Percentiles rank a stretch among this genome's conserved stretches.
Conservation (phyloP, 805 yeast species). For the Zygotorulaspora florentina region DNA sequence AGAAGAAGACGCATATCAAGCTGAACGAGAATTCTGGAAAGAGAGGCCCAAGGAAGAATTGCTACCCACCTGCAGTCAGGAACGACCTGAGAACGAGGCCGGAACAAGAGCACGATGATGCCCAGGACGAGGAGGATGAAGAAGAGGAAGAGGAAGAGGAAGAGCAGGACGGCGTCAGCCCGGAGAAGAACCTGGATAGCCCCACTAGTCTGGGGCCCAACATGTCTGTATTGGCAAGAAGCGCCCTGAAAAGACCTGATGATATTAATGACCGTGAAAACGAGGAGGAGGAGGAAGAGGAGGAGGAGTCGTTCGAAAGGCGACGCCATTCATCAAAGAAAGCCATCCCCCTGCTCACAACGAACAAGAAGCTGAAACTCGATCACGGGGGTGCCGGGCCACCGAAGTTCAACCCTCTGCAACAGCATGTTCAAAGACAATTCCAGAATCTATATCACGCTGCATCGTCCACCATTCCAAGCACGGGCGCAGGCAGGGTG, state of each 20-base stretch:
- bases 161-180: slow-evolving; percentile 1
- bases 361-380: background rate
- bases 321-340: background rate
- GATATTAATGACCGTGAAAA: background rate
- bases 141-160: slow-evolving; percentile 8
- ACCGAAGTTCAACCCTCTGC: slow-evolving; percentile 23
- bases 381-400: slow-evolving; percentile 2
- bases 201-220: background rate
- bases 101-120: slow-evolving; percentile 12
- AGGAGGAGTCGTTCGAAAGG: background rate
- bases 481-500: background rate
- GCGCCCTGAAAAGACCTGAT: slow-evolving; percentile 1
- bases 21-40: slow-evolving; percentile 11
- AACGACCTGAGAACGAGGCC: slow-evolving; percentile 10
- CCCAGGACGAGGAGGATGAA: slow-evolving; percentile 12
- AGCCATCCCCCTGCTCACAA: slow-evolving; percentile 1
- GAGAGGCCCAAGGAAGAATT: slow-evolving; percentile 1
- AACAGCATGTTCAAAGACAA: slow-evolving; percentile 28
- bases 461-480: slow-evolving; percentile 14
- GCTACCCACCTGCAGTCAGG: slow-evolving; percentile 3
- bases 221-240: slow-evolving; percentile 2
- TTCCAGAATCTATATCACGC: slow-evolving; percentile 24
- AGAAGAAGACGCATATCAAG: slow-evolving; percentile 30
- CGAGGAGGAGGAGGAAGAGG: slow-evolving; percentile 13
- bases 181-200: background rate